Base-by-base conservation (phyloP, 2,329 filamentous ascomycete genomes). In the Claviceps lovelessii region DNA sequence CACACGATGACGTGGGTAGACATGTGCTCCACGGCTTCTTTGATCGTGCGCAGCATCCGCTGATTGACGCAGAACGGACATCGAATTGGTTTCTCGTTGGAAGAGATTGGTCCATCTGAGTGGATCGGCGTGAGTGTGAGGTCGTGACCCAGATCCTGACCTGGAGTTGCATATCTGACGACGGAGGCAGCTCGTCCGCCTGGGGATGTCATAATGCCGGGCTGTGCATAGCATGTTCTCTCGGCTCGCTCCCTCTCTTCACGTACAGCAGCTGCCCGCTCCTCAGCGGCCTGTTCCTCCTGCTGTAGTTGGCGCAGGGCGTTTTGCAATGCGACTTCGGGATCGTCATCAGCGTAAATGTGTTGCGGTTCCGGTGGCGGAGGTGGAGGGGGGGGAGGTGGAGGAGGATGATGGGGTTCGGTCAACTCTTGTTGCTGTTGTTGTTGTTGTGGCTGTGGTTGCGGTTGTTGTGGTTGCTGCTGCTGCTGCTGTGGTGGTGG, bases 51-150 rank as follows among this genome's bases (percentile, higher is more conserved):
- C 52, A 83, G 70, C 78, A 82, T 80, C 6, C 79, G 72, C 60
- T 80, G 76, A 59, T 82, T 83, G 41, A 83, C 73, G 58, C 79
- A 83, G 59, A 80, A 83, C 1, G 79, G 79, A 58, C 79, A 83
- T 19, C 79, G 72, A 33, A 80, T 64, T 2, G 79, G 77, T 23
- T 72, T 66, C 41, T 81, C 76, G 37, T 70, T 68, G 6, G 67
- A 65, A 4, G 74, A 69, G 33, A 76, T 63, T 8, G 76, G 73
- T 4, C 67, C 72, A 17, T 73, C 73, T 17, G 75, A 73, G 33
- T 77, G 73, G 50, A 80, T 80, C 1, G 78, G 78, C 3, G 78
- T 80, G 45, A 81, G 68, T 4, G 72, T 78, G 39, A 81, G 68
- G 41, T 78, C 74, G 4, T 63, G 61, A 3, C 59, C 58, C 45